Conservation (phyloP, 2,329 filamentous ascomycete genomes). For the Aspergillus unguis region DNA sequence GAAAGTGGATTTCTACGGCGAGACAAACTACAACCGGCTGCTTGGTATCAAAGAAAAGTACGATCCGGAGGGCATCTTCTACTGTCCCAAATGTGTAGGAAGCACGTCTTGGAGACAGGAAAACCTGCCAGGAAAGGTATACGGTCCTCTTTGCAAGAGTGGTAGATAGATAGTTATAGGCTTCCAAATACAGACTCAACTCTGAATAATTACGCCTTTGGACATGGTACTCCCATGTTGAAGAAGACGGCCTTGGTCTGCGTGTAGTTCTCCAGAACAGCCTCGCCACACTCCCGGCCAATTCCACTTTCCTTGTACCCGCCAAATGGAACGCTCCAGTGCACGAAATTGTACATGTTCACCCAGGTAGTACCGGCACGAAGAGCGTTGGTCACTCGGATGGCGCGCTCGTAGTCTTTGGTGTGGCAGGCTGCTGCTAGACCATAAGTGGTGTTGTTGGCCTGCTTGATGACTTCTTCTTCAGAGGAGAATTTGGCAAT, state of each 20-base stretch:
- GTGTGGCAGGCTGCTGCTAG: constrained; percentile 77
- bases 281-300: constrained; percentile 42
- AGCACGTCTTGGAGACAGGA: constrained; percentile 7
- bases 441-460: constrained; percentile 72
- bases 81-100: constrained; percentile 17
- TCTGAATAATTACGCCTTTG: no score
- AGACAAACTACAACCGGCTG: constrained; percentile 6
- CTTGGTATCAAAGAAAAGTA: constrained; percentile 16
- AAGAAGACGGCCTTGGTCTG: constrained; percentile 40
- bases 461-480: constrained; percentile 65
- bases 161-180: neutral
- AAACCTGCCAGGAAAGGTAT: neutral
- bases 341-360: constrained; percentile 65
- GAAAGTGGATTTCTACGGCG: constrained; percentile 15
- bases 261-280: constrained; percentile 44
- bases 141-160: neutral
- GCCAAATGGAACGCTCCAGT: constrained; percentile 24
- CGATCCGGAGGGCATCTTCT: constrained; percentile 15
- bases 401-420: constrained; percentile 71
- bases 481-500: constrained; percentile 74
- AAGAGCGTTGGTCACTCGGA: constrained; percentile 57
- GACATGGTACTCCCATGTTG: neutral
- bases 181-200: no score
- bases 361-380: constrained; percentile 66
- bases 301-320: constrained; percentile 44